phyloP scores from a whole-genome alignment of 345 rosid genomes.

The Hibiscus trionum region DNA sequence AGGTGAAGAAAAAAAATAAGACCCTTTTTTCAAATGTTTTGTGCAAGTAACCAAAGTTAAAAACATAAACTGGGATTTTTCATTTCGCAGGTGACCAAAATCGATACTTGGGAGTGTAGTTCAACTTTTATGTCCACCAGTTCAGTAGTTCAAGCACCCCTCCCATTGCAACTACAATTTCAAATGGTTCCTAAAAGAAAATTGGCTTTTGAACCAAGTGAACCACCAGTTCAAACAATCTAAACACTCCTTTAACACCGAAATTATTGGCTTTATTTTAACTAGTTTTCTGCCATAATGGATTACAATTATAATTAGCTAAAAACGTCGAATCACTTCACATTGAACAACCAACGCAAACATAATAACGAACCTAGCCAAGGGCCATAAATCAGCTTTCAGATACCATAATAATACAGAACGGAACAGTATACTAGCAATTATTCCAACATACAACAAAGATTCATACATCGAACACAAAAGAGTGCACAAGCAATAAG shows the following conservation, averaged over 20 bases:
- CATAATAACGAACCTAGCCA: neutral
- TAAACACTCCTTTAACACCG: neutral
- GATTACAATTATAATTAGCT: neutral
- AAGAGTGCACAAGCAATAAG: neutral
- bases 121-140: neutral
- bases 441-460: neutral
- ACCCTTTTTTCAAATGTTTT: neutral
- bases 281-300: neutral
- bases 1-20: neutral
- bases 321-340: neutral
- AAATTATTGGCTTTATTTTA: neutral
- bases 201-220: neutral
- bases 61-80: neutral
- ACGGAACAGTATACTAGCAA: neutral
- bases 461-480: neutral
- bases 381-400: neutral
- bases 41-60: neutral
- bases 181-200: neutral
- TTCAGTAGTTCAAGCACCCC: neutral
- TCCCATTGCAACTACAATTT: neutral
- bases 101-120: neutral
- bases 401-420: neutral
- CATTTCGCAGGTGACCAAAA: neutral
- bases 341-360: neutral
- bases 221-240: conserved; percentile 1